A percentile compares a stretch with the other conserved stretches of the same genome.
phyloP scores from a whole-genome alignment of 495 filamentous ascomycete species.

The Penicillium soppii region DNA sequence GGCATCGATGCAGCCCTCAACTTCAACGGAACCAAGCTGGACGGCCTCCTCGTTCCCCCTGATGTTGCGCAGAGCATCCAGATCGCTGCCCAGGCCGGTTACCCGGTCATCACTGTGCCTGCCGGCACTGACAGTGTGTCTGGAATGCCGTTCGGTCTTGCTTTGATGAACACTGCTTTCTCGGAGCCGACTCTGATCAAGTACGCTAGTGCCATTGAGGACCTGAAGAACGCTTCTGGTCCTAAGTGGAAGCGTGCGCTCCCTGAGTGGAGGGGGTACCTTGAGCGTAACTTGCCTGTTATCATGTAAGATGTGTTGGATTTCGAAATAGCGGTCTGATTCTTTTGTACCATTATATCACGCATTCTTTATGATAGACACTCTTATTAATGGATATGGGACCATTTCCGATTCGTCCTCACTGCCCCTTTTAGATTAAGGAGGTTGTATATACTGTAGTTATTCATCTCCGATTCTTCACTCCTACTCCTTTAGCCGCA shows the following conservation, averaged over 20 bases:
- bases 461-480: too few species aligned
- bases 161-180: constrained; percentile 65
- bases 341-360: background rate
- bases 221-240: constrained; percentile 46
- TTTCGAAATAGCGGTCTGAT: background rate
- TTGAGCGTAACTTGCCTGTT: constrained; percentile 50
- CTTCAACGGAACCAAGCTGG: constrained; percentile 43
- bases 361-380: constrained; percentile 1
- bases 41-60: constrained; percentile 63
- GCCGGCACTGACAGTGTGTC: constrained; percentile 51
- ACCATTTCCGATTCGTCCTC: too few species aligned
- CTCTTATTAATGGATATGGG: background rate
- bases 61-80: constrained; percentile 63
- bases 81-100: constrained; percentile 59
- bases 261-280: constrained; percentile 55
- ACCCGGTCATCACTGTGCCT: constrained; percentile 70
- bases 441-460: too few species aligned
- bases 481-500: too few species aligned
- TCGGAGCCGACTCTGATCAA: constrained; percentile 59
- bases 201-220: constrained; percentile 69
- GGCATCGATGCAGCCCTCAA: constrained; percentile 68
- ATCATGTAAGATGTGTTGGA: constrained; percentile 18
- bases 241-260: constrained; percentile 42
- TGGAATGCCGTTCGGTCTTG: constrained; percentile 71
- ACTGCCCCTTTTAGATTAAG: too few species aligned